Base-by-base conservation (phyloP, 495 filamentous ascomycete genomes). In the Penicillium alfredii region DNA sequence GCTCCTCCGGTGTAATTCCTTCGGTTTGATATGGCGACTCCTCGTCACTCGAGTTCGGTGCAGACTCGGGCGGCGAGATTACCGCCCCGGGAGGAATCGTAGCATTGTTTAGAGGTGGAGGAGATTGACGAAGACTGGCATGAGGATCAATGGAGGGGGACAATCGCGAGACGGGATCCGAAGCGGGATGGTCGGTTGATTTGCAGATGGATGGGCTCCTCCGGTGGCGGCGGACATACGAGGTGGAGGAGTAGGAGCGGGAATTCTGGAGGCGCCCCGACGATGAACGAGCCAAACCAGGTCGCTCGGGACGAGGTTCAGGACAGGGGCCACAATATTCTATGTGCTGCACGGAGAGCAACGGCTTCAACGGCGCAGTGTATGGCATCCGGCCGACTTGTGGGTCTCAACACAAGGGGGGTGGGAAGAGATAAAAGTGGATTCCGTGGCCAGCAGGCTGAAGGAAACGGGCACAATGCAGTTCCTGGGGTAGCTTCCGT, bases 31-130 rank as follows among this genome's bases (percentile, higher is more conserved):
- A 51, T 61, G 71, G 36, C 48, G 64, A 47, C 43, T 95, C 92
- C 49, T 95, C 89, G 58, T 98, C 92, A 56, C 86, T 86, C 0
- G 81, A 84, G 50, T 76, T 80, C 22, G 73, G 69, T 5, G 69
- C 64, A 8, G 90, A 95, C 37, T 95, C 89, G 1, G 89, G 89
- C 13, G 88, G 88, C 3, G 89, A 93, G 15, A 89, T 81, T 30
- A 93, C 71, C 23, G 87, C 87, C 33, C 82, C 86, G 22, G 77
- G 73, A 20, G 87, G 86, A 57, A 94, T 86, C 25, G 66, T 60
- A 20, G 76, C 74, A 63, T 80, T 76, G 44, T 75, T 85, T 28
- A 83, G 55, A 8, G 86, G 86, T 17, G 85, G 81, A 10, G 86
- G 84, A 14, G 87, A 89, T 55, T 88, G 82, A 38, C 84, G 78